A percentile compares a stretch with the other conserved stretches of the same genome.
phyloP scores from a whole-genome alignment of 1,139 yeast genomes.

The Wickerhamomyces sp. region DNA sequence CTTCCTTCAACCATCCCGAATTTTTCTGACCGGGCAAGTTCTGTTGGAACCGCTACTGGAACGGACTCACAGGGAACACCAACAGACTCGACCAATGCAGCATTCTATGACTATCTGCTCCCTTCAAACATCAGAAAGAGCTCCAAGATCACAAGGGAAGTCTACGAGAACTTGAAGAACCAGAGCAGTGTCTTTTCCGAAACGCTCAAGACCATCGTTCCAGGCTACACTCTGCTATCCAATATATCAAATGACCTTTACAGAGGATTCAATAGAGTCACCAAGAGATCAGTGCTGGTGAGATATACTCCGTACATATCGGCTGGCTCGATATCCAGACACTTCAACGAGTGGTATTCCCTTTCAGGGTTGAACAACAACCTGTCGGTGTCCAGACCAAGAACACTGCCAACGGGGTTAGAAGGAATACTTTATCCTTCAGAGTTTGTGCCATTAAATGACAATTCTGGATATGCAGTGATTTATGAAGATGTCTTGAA shows the following conservation, averaged over 20 bases:
- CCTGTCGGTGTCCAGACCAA: slow-evolving; percentile 2
- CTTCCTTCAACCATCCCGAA: no score
- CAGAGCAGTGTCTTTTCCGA: slow-evolving; percentile 7
- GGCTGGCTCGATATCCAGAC: slow-evolving; percentile 16
- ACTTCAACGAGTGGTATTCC: slow-evolving; percentile 19
- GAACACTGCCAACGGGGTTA: slow-evolving; percentile 10
- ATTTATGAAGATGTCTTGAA: slow-evolving; percentile 16
- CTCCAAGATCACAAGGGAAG: slow-evolving; percentile 6
- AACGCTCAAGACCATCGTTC: slow-evolving; percentile 9
- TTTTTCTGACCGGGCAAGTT: neutral
- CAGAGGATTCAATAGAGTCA: slow-evolving; percentile 13
- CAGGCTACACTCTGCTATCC: slow-evolving; percentile 16
- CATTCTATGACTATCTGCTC: slow-evolving; percentile 16
- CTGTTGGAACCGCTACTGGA: neutral
- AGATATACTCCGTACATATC: slow-evolving; percentile 15
- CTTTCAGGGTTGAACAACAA: slow-evolving; percentile 11
- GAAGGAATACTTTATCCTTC: slow-evolving; percentile 17
- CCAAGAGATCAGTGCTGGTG: slow-evolving; percentile 14
- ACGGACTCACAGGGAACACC: slow-evolving; percentile 3
- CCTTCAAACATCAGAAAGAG: neutral
- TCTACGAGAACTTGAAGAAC: slow-evolving; percentile 11
- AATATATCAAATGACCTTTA: slow-evolving; percentile 16
- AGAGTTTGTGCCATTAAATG: slow-evolving; percentile 10
- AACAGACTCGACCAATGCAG: slow-evolving; percentile 1
- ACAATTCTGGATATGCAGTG: slow-evolving; percentile 13